A percentile compares a stretch with the other conserved stretches of the same genome.
phyloP scores from a whole-genome alignment of 352 stramenopile species.

The Nothophytophthora sp. region DNA sequence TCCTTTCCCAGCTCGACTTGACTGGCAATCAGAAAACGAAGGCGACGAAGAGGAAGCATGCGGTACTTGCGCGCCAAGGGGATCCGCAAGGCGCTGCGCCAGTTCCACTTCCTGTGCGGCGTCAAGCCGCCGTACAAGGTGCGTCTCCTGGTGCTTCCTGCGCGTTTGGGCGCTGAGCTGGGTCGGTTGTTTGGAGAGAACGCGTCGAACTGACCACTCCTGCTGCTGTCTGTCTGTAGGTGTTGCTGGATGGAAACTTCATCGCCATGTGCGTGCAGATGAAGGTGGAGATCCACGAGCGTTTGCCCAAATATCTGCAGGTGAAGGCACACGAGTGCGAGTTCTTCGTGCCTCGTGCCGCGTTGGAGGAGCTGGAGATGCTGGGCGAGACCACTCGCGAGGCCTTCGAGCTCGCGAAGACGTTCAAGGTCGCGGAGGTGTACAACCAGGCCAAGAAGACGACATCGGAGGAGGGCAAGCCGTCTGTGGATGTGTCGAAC shows the following conservation, averaged over 20 bases:
- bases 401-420: conserved; percentile 68
- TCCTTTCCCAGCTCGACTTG: conserved; percentile 13
- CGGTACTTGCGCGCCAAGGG: conserved; percentile 82
- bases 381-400: conserved; percentile 59
- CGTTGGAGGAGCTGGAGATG: conserved; percentile 74
- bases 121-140: conserved; percentile 86
- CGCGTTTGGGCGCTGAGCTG: neutral
- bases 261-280: conserved; percentile 88
- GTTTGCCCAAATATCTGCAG: conserved; percentile 82
- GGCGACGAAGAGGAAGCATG: conserved; percentile 44
- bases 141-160: neutral
- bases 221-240: conserved; percentile 1
- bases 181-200: neutral
- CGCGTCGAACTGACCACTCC: neutral
- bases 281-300: conserved; percentile 81
- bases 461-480: conserved; percentile 9
- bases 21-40: conserved; percentile 12
- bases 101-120: conserved; percentile 89
- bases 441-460: conserved; percentile 27
- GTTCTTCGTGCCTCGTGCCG: conserved; percentile 70
- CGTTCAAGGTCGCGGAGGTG: conserved; percentile 61
- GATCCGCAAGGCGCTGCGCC: conserved; percentile 85
- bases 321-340: conserved; percentile 75
- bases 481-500: conserved; percentile 50
- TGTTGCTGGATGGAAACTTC: conserved; percentile 88